phyloP scores from a whole-genome alignment of 441 rosid species.

The Daphne laureola region DNA sequence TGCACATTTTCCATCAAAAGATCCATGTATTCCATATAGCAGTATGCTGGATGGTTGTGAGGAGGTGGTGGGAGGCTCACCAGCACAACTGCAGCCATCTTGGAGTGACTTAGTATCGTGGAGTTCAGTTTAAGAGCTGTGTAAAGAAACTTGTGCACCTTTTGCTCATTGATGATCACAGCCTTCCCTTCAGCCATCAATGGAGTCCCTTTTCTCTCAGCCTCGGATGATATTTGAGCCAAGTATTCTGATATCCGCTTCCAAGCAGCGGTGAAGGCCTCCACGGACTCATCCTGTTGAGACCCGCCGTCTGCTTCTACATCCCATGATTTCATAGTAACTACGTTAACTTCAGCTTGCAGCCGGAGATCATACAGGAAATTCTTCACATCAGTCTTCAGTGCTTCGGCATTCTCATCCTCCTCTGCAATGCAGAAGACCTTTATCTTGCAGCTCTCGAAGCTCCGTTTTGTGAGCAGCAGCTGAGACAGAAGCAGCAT shows the following conservation, averaged over 20 bases:
- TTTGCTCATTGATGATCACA: conserved; percentile 65
- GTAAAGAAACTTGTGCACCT: conserved; percentile 80
- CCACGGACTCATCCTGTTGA: conserved; percentile 63
- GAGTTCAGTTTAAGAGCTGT: conserved; percentile 82
- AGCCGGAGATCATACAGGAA: conserved; percentile 88
- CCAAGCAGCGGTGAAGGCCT: conserved; percentile 69
- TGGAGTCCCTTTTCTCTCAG: conserved; percentile 27
- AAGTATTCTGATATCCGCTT: conserved; percentile 52
- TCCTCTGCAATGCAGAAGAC: conserved; percentile 93
- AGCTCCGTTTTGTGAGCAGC: conserved; percentile 85
- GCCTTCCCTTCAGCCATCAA: conserved; percentile 58
- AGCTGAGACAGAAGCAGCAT: conserved; percentile 97
- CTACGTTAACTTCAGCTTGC: conserved; percentile 91
- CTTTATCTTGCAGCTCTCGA: conserved; percentile 89
- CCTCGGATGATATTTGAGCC: conserved; percentile 43
- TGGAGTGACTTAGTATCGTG: conserved; percentile 70
- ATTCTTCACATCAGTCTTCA: conserved; percentile 84
- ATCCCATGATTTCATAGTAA: conserved; percentile 90
- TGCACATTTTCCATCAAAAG: conserved; percentile 81
- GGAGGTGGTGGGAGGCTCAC: conserved; percentile 91
- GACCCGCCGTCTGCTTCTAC: conserved; percentile 39
- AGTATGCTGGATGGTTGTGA: conserved; percentile 64
- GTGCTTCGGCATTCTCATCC: conserved; percentile 81
- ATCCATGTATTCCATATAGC: conserved; percentile 97
- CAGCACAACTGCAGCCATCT: conserved; percentile 90